These are phyloP conservation scores for Colletotrichum siamense DNA, from an alignment of 2,329 filamentous ascomycete genomes.

Conservation along the genomic window DNA sequence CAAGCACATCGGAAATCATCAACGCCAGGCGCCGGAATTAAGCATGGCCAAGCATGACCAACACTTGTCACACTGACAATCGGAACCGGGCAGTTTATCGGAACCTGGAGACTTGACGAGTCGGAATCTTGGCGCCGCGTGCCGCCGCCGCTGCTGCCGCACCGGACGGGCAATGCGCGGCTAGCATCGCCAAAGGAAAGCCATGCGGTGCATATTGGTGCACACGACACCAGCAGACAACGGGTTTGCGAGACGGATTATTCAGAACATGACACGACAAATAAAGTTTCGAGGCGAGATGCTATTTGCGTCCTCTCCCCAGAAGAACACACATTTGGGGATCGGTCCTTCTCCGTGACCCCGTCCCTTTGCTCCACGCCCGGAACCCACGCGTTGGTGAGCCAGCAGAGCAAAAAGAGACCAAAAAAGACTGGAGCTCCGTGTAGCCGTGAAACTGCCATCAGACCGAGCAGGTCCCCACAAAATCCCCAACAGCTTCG, in stretches of 20 bases:
- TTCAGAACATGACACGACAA: not conserved
- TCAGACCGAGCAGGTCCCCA: conserved; percentile 12
- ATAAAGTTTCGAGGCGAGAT: not conserved
- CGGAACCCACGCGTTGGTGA: not conserved
- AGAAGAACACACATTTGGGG: not conserved
- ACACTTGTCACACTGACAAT: not conserved
- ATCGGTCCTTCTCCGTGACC: not conserved
- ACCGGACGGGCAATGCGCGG: not conserved
- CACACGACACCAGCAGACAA: not conserved
- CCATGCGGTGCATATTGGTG: not conserved
- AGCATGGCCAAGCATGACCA: not conserved
- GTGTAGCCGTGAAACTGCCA: conserved; percentile 23
- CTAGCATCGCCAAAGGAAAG: not conserved
- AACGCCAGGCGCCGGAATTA: not conserved
- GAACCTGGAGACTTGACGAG: not conserved
- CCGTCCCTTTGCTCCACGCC: not conserved
- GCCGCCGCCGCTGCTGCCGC: not conserved
- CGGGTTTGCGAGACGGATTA: not conserved
- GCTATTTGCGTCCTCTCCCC: not conserved
- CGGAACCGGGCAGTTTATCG: not conserved
- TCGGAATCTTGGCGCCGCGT: not conserved
- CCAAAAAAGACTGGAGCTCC: not conserved
- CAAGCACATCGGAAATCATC: not conserved
- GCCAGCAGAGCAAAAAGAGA: not conserved
- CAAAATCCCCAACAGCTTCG: conserved; percentile 4